These are phyloP conservation scores for Penicillium sp. DNA, from an alignment of 2,329 filamentous ascomycete genomes.

Conservation along the genomic window DNA sequence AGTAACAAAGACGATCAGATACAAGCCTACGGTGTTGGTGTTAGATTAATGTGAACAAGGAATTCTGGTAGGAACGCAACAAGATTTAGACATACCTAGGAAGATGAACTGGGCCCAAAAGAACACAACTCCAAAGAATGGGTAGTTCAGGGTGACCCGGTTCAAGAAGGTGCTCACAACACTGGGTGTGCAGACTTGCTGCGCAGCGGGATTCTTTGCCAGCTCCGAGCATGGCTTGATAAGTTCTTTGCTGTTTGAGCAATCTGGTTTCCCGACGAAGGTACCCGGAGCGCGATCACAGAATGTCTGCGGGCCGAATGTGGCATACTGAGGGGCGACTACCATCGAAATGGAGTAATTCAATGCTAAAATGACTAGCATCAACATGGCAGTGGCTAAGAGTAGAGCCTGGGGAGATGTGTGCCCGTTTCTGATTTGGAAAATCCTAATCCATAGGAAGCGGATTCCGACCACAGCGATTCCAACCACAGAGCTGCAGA, in stretches of 20 bases:
- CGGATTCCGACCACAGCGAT: slow-evolving; percentile 86
- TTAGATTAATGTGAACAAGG: not conserved
- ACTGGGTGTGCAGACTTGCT: slow-evolving; percentile 82
- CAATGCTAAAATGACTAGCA: slow-evolving; percentile 82
- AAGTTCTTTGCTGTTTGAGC: slow-evolving; percentile 62
- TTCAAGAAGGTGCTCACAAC: slow-evolving; percentile 92
- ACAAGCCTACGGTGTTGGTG: slow-evolving; percentile 53
- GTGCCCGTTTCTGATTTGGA: slow-evolving; percentile 83
- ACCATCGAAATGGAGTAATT: slow-evolving; percentile 93
- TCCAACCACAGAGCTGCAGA: slow-evolving; percentile 81
- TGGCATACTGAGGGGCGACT: slow-evolving; percentile 92
- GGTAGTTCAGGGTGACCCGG: slow-evolving; percentile 87
- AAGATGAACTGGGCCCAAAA: slow-evolving; percentile 98
- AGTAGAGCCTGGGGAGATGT: slow-evolving; percentile 90
- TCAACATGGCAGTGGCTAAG: slow-evolving; percentile 85
- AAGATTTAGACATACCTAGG: slow-evolving; percentile 52
- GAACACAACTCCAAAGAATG: slow-evolving; percentile 85
- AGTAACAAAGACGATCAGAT: slow-evolving; percentile 75
- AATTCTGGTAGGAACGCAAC: not conserved
- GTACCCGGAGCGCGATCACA: slow-evolving; percentile 69
- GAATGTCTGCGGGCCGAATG: slow-evolving; percentile 90
- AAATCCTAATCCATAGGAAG: slow-evolving; percentile 92
- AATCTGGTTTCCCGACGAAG: slow-evolving; percentile 69
- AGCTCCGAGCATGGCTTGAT: slow-evolving; percentile 81
- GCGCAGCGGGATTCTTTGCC: slow-evolving; percentile 66